These are phyloP conservation scores for Colletotrichum limetticola DNA, from an alignment of 2,329 filamentous ascomycete species.

Conservation along the genomic window DNA sequence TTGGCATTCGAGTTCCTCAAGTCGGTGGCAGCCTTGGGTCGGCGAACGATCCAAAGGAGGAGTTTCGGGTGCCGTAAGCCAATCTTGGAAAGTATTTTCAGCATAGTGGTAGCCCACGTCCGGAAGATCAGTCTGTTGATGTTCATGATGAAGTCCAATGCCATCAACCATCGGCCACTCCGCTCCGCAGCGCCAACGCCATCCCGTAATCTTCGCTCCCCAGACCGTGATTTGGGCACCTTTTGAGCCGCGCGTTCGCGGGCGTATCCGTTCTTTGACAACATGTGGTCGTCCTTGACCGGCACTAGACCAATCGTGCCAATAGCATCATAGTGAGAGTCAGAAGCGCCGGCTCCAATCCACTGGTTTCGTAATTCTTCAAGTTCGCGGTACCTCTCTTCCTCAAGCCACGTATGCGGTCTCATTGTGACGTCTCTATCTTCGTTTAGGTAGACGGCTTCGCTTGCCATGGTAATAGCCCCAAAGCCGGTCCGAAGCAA, in stretches of 20 bases:
- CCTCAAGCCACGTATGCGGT: conserved; percentile 89
- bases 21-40: conserved; percentile 43
- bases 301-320: conserved; percentile 67
- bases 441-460: conserved; percentile 96
- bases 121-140: conserved; percentile 75
- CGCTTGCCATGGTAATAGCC: conserved; percentile 90
- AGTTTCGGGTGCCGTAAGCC: conserved; percentile 74
- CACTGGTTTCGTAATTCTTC: conserved; percentile 67
- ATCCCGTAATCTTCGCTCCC: conserved; percentile 60
- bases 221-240: conserved; percentile 56
- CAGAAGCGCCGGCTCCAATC: conserved; percentile 57
- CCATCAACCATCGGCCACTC: conserved; percentile 82
- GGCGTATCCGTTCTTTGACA: conserved; percentile 69
- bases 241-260: conserved; percentile 76
- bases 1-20: conserved; percentile 24
- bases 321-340: conserved; percentile 61
- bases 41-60: conserved; percentile 63
- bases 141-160: conserved; percentile 78
- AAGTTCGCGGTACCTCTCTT: conserved; percentile 83
- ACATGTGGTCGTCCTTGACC: conserved; percentile 57
- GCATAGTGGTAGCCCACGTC: conserved; percentile 64
- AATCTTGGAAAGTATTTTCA: conserved; percentile 65
- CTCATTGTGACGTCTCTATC: conserved; percentile 80
- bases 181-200: conserved; percentile 85
- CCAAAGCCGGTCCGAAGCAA: conserved; percentile 88